A percentile compares a stretch with the other conserved stretches of the same genome.
phyloP scores from a whole-genome alignment of 257 asterid genomes.

The Solanum ossicruentum region DNA sequence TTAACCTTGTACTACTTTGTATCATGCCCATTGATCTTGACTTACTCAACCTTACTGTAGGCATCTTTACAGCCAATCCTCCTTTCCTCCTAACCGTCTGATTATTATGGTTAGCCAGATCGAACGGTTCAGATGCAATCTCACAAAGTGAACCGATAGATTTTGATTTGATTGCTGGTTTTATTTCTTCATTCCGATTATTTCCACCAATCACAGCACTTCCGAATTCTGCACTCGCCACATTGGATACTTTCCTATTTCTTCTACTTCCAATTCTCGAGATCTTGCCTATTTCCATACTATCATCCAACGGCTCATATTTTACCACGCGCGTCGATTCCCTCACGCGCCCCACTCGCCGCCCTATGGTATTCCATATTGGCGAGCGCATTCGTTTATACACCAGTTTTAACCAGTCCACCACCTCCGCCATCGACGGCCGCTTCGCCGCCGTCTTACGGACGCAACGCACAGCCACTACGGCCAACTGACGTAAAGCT shows the following conservation, averaged over 20 bases:
- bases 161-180: constrained; percentile 30
- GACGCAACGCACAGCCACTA: constrained; percentile 62
- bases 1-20: constrained; percentile 24
- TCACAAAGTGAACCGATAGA: constrained; percentile 53
- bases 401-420: constrained; percentile 34
- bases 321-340: constrained; percentile 15
- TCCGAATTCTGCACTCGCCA: constrained; percentile 5
- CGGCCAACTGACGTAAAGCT: constrained; percentile 31
- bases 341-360: constrained; percentile 43
- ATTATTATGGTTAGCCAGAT: background rate
- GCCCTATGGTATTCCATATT: constrained; percentile 28
- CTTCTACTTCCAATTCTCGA: constrained; percentile 25
- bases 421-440: constrained; percentile 79
- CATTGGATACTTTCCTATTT: constrained; percentile 50
- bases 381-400: constrained; percentile 22
- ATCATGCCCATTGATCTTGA: constrained; percentile 63
- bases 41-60: constrained; percentile 41
- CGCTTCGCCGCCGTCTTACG: constrained; percentile 37
- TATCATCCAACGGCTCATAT: constrained; percentile 53
- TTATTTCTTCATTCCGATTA: background rate
- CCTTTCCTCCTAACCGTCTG: constrained; percentile 11
- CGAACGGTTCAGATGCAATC: constrained; percentile 27
- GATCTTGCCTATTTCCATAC: constrained; percentile 26
- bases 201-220: constrained; percentile 4
- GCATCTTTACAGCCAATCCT: constrained; percentile 42